Percentiles rank a stretch among this genome's conserved stretches.
phyloP scores from a whole-genome alignment of 805 yeast genomes.

The Lipomyces kockii region DNA sequence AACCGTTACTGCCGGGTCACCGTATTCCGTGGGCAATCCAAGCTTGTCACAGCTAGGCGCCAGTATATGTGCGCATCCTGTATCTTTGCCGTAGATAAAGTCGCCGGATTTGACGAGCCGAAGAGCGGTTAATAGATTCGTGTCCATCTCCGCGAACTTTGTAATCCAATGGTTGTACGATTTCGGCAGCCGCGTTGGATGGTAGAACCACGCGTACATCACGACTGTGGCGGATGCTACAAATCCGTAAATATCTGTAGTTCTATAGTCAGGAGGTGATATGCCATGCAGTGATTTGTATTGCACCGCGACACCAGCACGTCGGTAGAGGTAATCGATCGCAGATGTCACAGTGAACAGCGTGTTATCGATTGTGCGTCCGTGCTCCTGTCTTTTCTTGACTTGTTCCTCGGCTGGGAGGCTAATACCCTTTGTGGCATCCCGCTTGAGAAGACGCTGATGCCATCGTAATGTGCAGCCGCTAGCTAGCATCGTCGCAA shows the following conservation, averaged over 20 bases:
- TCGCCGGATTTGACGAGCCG: slow-evolving; percentile 44
- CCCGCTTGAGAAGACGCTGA: slow-evolving; percentile 17
- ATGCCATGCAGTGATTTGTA: neutral
- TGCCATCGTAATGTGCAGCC: slow-evolving; percentile 20
- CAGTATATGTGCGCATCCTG: slow-evolving; percentile 45
- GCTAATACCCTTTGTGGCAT: slow-evolving; percentile 1
- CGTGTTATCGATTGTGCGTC: slow-evolving; percentile 25
- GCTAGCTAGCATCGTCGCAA: slow-evolving; percentile 20
- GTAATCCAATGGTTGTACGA: slow-evolving; percentile 56
- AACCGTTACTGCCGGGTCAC: slow-evolving; percentile 40
- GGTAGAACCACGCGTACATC: slow-evolving; percentile 45
- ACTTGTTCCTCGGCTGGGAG: neutral
- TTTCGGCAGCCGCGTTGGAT: slow-evolving; percentile 51
- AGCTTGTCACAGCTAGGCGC: slow-evolving; percentile 45
- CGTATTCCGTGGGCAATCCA: slow-evolving; percentile 47
- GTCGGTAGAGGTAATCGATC: slow-evolving; percentile 20
- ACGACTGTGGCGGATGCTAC: slow-evolving; percentile 37
- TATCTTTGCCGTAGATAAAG: slow-evolving; percentile 48
- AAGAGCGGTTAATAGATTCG: slow-evolving; percentile 47
- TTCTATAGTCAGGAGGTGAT: neutral
- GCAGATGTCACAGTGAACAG: slow-evolving; percentile 25
- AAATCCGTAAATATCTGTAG: slow-evolving; percentile 18
- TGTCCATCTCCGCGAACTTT: slow-evolving; percentile 55
- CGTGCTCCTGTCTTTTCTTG: slow-evolving; percentile 13
- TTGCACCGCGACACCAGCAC: neutral